Conservation (phyloP, 2,329 filamentous ascomycete genomes). For the Emmonsiellopsis sp. region DNA sequence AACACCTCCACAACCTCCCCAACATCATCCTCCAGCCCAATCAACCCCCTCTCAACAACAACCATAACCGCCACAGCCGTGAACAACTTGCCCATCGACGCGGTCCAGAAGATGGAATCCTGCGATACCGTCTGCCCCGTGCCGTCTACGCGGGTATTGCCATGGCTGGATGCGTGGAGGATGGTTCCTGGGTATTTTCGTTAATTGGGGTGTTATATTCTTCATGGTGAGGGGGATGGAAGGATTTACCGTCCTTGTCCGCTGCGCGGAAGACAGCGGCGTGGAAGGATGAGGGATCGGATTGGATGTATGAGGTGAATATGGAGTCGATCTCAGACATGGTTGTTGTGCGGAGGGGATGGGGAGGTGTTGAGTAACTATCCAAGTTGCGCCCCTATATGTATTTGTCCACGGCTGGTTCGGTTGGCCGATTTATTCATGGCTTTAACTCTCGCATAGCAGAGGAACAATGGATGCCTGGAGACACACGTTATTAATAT, state of each 20-base stretch:
- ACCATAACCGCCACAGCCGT: constrained; percentile 1
- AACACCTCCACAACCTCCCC: not conserved
- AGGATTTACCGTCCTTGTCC: not conserved
- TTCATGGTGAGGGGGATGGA: not conserved
- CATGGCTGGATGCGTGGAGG: not conserved
- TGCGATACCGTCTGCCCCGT: constrained; percentile 8
- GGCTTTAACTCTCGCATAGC: too few species aligned
- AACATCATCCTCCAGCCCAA: not conserved
- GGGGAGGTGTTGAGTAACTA: too few species aligned
- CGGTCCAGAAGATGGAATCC: constrained; percentile 15
- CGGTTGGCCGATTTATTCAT: too few species aligned
- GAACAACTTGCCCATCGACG: constrained; percentile 9
- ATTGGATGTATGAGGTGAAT: too few species aligned
- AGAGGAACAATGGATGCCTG: too few species aligned
- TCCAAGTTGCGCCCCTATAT: too few species aligned
- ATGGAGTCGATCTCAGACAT: too few species aligned
- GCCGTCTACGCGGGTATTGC: not conserved
- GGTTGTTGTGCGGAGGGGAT: too few species aligned
- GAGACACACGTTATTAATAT: too few species aligned
- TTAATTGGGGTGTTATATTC: not conserved
- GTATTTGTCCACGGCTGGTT: too few species aligned
- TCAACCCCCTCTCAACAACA: not conserved
- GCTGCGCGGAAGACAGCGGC: too few species aligned
- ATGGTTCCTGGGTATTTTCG: not conserved
- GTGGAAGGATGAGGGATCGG: too few species aligned